Percentiles rank a stretch among this genome's conserved stretches.
These are phyloP conservation scores for Podila epigama DNA, from an alignment of 192 early-diverging fungal species.

Conservation along the genomic window DNA sequence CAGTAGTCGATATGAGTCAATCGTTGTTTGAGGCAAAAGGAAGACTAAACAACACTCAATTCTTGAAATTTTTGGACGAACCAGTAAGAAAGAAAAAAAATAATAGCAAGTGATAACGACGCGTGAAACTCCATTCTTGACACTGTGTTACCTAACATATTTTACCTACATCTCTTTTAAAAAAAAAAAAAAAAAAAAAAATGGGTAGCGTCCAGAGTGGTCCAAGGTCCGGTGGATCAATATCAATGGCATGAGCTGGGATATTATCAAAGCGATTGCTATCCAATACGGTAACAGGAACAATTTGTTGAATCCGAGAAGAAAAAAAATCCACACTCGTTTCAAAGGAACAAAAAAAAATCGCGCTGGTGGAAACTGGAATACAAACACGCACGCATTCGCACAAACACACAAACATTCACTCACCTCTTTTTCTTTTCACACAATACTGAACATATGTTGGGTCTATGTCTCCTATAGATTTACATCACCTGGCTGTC, in stretches of 20 bases:
- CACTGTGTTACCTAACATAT: not conserved
- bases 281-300: slow-evolving; percentile 23
- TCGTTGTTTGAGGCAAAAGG: not conserved
- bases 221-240: slow-evolving; percentile 56
- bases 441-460: not conserved
- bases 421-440: not conserved
- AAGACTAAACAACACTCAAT: not conserved
- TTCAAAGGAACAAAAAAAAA: not conserved
- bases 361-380: not conserved
- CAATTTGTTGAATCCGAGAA: not conserved
- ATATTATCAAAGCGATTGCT: slow-evolving; percentile 41
- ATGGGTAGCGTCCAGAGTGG: slow-evolving; percentile 23
- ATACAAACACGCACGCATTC: too few relatives aligned
- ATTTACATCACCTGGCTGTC: slow-evolving; percentile 6
- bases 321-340: not conserved
- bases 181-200: too few relatives aligned
- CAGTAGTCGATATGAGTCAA: slow-evolving; percentile 7
- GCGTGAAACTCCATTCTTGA: too few relatives aligned
- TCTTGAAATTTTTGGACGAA: slow-evolving; percentile 1
- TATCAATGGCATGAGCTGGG: slow-evolving; percentile 48
- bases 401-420: too few relatives aligned
- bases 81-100: slow-evolving; percentile 3
- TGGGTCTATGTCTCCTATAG: not conserved
- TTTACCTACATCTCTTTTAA: not conserved
- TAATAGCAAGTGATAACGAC: not conserved